These are phyloP conservation scores for Starmera caribaea DNA, from an alignment of 805 yeast species.

Conservation along the genomic window DNA sequence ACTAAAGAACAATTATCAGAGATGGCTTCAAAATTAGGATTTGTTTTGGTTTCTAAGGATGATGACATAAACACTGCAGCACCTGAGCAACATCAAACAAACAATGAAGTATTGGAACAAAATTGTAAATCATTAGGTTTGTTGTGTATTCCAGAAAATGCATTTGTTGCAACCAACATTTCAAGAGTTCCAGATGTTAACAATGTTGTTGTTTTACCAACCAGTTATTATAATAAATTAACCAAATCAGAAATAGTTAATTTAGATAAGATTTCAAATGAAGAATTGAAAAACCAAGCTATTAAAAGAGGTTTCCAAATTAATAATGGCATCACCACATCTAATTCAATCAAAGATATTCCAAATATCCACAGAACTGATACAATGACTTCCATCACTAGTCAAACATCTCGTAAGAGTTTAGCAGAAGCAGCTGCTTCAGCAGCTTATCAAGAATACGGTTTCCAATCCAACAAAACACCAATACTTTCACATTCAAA, in stretches of 20 bases:
- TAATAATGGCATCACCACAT: slow-evolving; percentile 12
- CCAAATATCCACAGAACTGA: slow-evolving; percentile 10
- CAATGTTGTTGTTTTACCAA: slow-evolving; percentile 55
- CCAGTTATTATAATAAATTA: slow-evolving; percentile 51
- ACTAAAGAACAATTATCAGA: slow-evolving; percentile 3
- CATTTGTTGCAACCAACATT: slow-evolving; percentile 55
- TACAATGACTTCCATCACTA: slow-evolving; percentile 14
- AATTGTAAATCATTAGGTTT: slow-evolving; percentile 38
- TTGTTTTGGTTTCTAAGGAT: slow-evolving; percentile 25
- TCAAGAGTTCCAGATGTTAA: slow-evolving; percentile 43
- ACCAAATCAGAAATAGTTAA: slow-evolving; percentile 33
- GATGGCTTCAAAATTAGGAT: slow-evolving; percentile 24
- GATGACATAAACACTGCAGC: slow-evolving; percentile 12
- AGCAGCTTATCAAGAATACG: slow-evolving; percentile 20
- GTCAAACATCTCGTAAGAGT: slow-evolving; percentile 15
- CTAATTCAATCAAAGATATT: slow-evolving; percentile 6
- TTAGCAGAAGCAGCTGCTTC: slow-evolving; percentile 20
- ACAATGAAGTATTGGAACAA: slow-evolving; percentile 21
- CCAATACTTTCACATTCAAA: slow-evolving; percentile 9
- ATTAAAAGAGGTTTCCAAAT: slow-evolving; percentile 38
- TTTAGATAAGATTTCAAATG: slow-evolving; percentile 36
- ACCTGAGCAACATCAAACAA: slow-evolving; percentile 1
- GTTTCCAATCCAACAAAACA: slow-evolving; percentile 11
- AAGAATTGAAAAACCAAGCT: slow-evolving; percentile 34
- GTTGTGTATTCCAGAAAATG: slow-evolving; percentile 46